A percentile compares a stretch with the other conserved stretches of the same genome.
phyloP scores from a whole-genome alignment of 352 stramenopile species.

The Globisporangium carolinianum region DNA sequence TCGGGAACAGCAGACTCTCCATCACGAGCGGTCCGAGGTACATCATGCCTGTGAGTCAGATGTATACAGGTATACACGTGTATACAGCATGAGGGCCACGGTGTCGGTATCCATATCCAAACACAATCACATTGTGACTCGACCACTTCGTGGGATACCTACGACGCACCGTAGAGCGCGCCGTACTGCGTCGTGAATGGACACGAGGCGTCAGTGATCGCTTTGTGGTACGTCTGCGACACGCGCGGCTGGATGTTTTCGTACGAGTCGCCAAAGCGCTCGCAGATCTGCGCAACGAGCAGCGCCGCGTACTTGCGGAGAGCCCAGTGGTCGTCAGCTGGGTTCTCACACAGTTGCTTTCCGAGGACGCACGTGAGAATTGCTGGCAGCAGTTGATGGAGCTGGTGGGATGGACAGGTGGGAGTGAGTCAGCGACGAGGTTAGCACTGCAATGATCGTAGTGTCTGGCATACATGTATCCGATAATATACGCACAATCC shows the following conservation, averaged over 20 bases:
- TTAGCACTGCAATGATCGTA: too few species aligned
- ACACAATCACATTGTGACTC: neutral
- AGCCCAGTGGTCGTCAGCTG: slow-evolving; percentile 86
- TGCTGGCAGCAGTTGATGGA: slow-evolving; percentile 91
- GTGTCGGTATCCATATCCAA: neutral
- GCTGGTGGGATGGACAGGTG: slow-evolving; percentile 18
- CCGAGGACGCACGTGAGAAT: slow-evolving; percentile 92
- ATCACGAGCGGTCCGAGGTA: slow-evolving; percentile 90
- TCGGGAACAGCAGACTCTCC: slow-evolving; percentile 89
- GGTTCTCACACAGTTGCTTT: slow-evolving; percentile 82
- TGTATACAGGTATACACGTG: too few species aligned
- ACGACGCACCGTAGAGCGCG: slow-evolving; percentile 75
- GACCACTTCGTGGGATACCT: neutral
- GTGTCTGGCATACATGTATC: too few species aligned
- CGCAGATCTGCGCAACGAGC: slow-evolving; percentile 78
- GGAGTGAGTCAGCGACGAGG: neutral
- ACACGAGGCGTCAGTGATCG: slow-evolving; percentile 65
- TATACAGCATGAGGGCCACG: too few species aligned
- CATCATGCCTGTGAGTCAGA: slow-evolving; percentile 47
- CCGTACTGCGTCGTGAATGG: slow-evolving; percentile 90
- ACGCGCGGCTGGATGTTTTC: slow-evolving; percentile 88
- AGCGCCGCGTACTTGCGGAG: slow-evolving; percentile 83
- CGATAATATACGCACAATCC: too few species aligned
- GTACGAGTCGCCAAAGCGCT: slow-evolving; percentile 88
- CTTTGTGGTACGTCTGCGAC: slow-evolving; percentile 88